These are phyloP conservation scores for Oryza brachyantha DNA, from an alignment of 176 grass and related monocot genomes.

Conservation along the genomic window DNA sequence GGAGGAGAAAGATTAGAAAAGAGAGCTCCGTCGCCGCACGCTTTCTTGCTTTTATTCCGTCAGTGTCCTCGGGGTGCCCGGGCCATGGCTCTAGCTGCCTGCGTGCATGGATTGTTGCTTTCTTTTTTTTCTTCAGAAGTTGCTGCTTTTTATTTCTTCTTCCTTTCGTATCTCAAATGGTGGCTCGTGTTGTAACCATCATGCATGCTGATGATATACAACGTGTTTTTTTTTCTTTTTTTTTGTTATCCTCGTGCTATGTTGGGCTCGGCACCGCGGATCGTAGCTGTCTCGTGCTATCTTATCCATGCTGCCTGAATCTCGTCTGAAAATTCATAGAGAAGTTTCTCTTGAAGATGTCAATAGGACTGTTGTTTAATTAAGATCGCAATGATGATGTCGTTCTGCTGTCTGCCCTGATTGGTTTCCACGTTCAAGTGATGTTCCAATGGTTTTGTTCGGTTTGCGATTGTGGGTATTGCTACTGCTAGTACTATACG, in stretches of 20 bases:
- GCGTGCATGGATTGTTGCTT: conserved; percentile 32
- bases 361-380: not conserved
- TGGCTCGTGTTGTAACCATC: conserved; percentile 37
- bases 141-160: not conserved
- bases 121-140: too few relatives aligned
- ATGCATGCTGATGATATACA: conserved; percentile 49
- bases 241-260: conserved; percentile 6
- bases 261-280: not conserved
- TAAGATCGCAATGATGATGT: not conserved
- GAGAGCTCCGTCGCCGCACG: conserved; percentile 14
- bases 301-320: not conserved
- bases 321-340: not conserved
- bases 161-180: conserved; percentile 7
- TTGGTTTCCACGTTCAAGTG: not conserved
- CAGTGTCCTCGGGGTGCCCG: not conserved
- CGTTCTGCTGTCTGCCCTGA: not conserved
- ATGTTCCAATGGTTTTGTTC: too few relatives aligned
- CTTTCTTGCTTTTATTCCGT: not conserved
- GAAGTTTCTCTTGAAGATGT: not conserved
- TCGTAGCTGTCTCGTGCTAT: not conserved
- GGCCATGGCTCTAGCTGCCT: conserved; percentile 12
- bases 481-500: too few relatives aligned
- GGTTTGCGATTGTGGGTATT: too few relatives aligned
- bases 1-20: too few relatives aligned
- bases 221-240: too few relatives aligned